Conservation (phyloP, 2,329 filamentous ascomycete species). For the Gremmenia infestans region DNA sequence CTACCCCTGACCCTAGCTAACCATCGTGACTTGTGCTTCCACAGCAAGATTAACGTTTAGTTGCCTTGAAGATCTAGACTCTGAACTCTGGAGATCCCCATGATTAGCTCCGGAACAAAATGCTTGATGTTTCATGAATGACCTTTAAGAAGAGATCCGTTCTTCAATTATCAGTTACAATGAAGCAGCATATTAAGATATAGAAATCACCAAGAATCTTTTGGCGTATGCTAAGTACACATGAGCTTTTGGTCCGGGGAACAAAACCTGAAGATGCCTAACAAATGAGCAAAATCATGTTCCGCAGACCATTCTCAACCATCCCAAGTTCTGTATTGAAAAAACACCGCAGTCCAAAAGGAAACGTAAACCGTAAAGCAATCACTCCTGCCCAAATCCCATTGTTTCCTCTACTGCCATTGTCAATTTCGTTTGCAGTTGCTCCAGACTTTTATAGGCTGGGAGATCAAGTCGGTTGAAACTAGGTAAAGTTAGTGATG, state of each 20-base stretch:
- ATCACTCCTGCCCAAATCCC: slow-evolving; percentile 92
- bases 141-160: too few relatives aligned
- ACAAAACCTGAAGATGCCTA: slow-evolving; percentile 2
- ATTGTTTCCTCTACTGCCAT: slow-evolving; percentile 98
- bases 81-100: background rate
- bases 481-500: slow-evolving; percentile 42
- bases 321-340: slow-evolving; percentile 19
- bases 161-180: background rate
- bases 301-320: slow-evolving; percentile 7
- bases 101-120: background rate
- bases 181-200: background rate
- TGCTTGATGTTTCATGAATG: background rate
- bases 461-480: slow-evolving; percentile 97
- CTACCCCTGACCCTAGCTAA: background rate
- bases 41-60: background rate
- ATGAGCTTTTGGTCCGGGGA: slow-evolving; percentile 2
- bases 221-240: slow-evolving; percentile 5
- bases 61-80: background rate
- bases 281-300: slow-evolving; percentile 1
- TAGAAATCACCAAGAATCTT: slow-evolving; percentile 2
- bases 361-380: slow-evolving; percentile 14
- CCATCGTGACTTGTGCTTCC: background rate
- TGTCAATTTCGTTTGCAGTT: slow-evolving; percentile 81
- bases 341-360: slow-evolving; percentile 19
- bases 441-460: slow-evolving; percentile 84